Evolutionary conservation across 768 basidiomycete genomes (phyloP).

Genomic region (Russula sp.): DNA sequence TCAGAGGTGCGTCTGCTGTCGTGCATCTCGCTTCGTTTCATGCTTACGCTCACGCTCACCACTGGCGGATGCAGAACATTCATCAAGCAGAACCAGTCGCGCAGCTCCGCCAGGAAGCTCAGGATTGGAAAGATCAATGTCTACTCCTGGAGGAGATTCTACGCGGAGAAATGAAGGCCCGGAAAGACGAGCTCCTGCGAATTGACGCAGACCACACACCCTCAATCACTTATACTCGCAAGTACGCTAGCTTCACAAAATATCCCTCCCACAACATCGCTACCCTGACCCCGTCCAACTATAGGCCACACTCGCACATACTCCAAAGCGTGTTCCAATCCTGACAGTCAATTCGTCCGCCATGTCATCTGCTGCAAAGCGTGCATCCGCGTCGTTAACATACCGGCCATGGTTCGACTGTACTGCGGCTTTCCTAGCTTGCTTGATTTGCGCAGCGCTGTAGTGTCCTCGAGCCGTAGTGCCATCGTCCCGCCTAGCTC

Average conservation of each 20-base stretch:
- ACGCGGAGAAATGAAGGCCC: constrained; percentile 48
- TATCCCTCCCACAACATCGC: not conserved
- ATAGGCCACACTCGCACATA: constrained; percentile 25
- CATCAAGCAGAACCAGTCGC: too few species aligned
- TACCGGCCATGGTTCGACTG: constrained; percentile 18
- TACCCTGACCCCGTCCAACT: not conserved
- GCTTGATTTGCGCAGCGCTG: constrained; percentile 10
- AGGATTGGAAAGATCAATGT: too few species aligned
- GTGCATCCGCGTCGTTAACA: constrained; percentile 24
- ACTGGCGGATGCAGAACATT: too few species aligned
- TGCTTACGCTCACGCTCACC: too few species aligned
- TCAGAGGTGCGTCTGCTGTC: too few species aligned
- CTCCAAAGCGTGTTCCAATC: constrained; percentile 20
- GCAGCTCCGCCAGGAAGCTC: too few species aligned
- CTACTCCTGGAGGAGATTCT: too few species aligned
- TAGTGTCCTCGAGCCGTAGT: not conserved
- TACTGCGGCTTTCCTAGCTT: constrained; percentile 12
- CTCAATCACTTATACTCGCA: constrained; percentile 41
- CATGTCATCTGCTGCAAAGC: constrained; percentile 24
- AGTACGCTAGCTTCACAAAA: not conserved
- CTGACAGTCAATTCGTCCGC: constrained; percentile 22
- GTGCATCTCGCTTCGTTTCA: too few species aligned
- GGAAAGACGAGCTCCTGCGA: constrained; percentile 75
- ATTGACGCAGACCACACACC: constrained; percentile 60
- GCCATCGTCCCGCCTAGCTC: constrained; percentile 13